These are phyloP conservation scores for Falciphora oryzae DNA, from an alignment of 2,329 filamentous ascomycete species.

Conservation along the genomic window DNA sequence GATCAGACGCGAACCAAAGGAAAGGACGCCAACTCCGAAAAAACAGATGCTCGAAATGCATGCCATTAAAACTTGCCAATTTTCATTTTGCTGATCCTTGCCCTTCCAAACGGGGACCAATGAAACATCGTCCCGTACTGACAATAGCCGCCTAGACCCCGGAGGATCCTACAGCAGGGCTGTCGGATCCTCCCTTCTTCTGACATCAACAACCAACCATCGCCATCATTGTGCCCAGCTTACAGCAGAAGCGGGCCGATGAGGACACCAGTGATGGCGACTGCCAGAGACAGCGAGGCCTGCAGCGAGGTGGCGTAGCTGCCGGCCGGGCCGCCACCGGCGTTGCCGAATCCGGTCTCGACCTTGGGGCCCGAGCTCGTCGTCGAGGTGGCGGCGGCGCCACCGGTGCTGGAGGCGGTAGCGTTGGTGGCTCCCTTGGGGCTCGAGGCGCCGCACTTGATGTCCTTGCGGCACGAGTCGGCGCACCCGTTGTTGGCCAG, in stretches of 20 bases:
- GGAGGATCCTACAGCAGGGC: neutral
- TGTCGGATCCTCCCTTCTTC: too few species aligned
- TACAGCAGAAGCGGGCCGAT: conserved; percentile 6
- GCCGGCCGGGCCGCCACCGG: conserved; percentile 2
- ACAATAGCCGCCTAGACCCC: neutral
- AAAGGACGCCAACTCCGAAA: neutral
- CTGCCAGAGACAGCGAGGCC: conserved; percentile 5
- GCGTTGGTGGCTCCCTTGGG: conserved; percentile 52
- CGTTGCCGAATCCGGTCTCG: conserved; percentile 28
- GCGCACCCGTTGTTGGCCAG: conserved; percentile 50
- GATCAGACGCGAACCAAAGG: neutral
- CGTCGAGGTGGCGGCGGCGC: conserved; percentile 31
- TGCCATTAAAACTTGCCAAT: neutral
- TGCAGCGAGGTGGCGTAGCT: neutral
- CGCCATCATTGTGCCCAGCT: neutral
- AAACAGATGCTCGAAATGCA: neutral
- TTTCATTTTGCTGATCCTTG: neutral
- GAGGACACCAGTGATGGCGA: conserved; percentile 7
- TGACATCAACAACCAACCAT: neutral
- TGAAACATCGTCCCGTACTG: neutral
- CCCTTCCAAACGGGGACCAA: neutral
- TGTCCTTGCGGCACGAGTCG: conserved; percentile 54
- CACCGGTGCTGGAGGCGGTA: conserved; percentile 26
- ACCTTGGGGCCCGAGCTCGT: conserved; percentile 27
- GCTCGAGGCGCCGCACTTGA: conserved; percentile 67